These are phyloP conservation scores for Escallonia rubra DNA, from an alignment of 129 eudicot genomes.

Conservation along the genomic window DNA sequence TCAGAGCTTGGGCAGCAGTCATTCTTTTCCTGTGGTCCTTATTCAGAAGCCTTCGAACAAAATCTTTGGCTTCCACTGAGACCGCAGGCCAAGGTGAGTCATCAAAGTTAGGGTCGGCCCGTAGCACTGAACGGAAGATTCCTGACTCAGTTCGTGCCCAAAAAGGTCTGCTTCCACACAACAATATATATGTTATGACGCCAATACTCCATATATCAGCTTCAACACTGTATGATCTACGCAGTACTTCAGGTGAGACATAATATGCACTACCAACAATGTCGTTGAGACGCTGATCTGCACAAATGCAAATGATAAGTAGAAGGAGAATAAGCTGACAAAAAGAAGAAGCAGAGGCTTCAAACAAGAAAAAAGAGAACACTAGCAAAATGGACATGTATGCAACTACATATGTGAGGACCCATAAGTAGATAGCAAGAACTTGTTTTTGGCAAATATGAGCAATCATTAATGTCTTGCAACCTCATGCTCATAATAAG, in stretches of 20 bases:
- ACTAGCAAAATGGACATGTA: no score
- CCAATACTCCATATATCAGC: constrained; percentile 99
- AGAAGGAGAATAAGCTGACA: neutral
- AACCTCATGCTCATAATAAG: no score
- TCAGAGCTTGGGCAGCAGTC: constrained; percentile 84
- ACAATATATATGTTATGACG: constrained; percentile 77
- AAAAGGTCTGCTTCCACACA: constrained; percentile 96
- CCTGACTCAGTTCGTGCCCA: constrained; percentile 97
- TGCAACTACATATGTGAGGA: no score
- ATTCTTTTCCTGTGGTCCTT: constrained; percentile 94
- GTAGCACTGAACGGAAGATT: constrained; percentile 84
- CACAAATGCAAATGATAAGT: constrained; percentile 12
- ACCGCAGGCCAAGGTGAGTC: constrained; percentile 94
- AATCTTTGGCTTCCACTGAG: constrained; percentile 82
- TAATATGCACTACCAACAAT: constrained; percentile 99
- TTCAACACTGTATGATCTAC: constrained; percentile 79
- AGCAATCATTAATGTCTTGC: no score
- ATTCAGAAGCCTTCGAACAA: constrained; percentile 77
- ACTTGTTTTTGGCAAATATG: no score
- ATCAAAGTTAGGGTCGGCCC: constrained; percentile 76
- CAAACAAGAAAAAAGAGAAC: neutral
- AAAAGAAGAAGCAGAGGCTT: neutral
- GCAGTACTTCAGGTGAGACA: constrained; percentile 98
- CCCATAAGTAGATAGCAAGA: no score
- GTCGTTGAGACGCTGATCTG: constrained; percentile 93